Conservation (phyloP, 176 grass and related monocot genomes). For the Aegilops tauschii region DNA sequence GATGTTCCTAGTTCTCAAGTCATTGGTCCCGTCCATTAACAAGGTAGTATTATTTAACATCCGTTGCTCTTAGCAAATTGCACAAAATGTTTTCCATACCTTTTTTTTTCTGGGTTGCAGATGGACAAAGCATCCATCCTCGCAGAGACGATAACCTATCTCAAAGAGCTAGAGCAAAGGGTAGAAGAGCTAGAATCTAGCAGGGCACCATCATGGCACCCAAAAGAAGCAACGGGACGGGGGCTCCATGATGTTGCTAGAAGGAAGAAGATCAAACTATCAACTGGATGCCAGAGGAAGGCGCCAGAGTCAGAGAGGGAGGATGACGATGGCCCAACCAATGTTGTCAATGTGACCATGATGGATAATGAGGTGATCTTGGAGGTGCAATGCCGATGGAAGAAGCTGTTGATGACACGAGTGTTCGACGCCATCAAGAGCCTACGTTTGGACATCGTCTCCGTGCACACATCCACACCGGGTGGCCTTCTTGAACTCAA, state of each 20-base stretch:
- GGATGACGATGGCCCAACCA: conserved; percentile 27
- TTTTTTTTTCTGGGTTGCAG: conserved; percentile 17
- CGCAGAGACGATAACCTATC: conserved; percentile 62
- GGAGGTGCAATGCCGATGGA: conserved; percentile 67
- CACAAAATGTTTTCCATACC: no score
- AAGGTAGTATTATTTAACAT: conserved; percentile 35
- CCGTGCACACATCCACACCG: conserved; percentile 52
- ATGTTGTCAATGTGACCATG: conserved; percentile 57
- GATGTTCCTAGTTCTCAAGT: conserved; percentile 68
- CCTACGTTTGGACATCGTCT: conserved; percentile 60
- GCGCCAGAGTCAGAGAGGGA: not conserved
- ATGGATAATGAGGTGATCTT: conserved; percentile 53
- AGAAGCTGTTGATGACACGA: conserved; percentile 55
- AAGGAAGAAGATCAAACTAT: not conserved
- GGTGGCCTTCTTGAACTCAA: conserved; percentile 39
- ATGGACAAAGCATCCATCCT: conserved; percentile 85
- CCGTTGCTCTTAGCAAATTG: no score
- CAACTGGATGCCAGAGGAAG: conserved; percentile 24
- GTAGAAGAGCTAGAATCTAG: conserved; percentile 60
- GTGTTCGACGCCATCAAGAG: conserved; percentile 63
- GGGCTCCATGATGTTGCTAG: not conserved
- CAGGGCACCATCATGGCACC: not conserved
- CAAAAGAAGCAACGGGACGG: not conserved
- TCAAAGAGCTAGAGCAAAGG: conserved; percentile 64
- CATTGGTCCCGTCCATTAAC: conserved; percentile 60